Percentiles rank a stretch among this genome's conserved stretches.
phyloP scores from a whole-genome alignment of 768 basidiomycete genomes.

The Tricholoma saponaceum region DNA sequence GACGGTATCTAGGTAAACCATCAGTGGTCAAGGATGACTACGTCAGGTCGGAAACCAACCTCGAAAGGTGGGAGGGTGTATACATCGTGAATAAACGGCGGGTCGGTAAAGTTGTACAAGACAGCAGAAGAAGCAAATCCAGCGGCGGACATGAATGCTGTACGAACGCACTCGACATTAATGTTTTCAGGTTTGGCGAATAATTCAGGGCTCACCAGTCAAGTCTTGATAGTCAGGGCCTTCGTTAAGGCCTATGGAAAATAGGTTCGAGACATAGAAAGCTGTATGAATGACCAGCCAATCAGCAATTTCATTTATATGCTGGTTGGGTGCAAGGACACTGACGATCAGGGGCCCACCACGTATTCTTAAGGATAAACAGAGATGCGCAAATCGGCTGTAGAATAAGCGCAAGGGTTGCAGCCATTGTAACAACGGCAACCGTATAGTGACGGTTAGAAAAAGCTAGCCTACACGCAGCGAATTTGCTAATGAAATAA shows the following conservation, averaged over 20 bases:
- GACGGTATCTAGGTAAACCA: not conserved
- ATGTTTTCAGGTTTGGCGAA: not conserved
- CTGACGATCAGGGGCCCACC: not conserved
- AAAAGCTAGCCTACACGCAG: constrained; percentile 34
- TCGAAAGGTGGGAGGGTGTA: constrained; percentile 46
- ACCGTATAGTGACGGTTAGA: not conserved
- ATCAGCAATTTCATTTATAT: not conserved
- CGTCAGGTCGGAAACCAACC: constrained; percentile 22
- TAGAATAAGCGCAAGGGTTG: not conserved
- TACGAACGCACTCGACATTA: not conserved
- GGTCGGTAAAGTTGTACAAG: constrained; percentile 39
- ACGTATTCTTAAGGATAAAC: not conserved
- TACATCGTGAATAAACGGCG: constrained; percentile 40
- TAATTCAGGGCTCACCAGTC: constrained; percentile 31
- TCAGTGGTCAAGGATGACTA: not conserved
- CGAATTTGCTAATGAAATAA: constrained; percentile 33
- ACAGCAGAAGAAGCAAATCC: constrained; percentile 50
- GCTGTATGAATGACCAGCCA: not conserved
- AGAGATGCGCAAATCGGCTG: not conserved
- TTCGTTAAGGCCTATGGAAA: constrained; percentile 33
- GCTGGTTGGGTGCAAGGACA: not conserved
- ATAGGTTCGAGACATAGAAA: not conserved
- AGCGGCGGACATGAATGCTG: constrained; percentile 51
- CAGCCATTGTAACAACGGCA: not conserved
- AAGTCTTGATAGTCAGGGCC: constrained; percentile 42